These are phyloP conservation scores for Starmerella sp. DNA, from an alignment of 805 yeast species.

Conservation along the genomic window DNA sequence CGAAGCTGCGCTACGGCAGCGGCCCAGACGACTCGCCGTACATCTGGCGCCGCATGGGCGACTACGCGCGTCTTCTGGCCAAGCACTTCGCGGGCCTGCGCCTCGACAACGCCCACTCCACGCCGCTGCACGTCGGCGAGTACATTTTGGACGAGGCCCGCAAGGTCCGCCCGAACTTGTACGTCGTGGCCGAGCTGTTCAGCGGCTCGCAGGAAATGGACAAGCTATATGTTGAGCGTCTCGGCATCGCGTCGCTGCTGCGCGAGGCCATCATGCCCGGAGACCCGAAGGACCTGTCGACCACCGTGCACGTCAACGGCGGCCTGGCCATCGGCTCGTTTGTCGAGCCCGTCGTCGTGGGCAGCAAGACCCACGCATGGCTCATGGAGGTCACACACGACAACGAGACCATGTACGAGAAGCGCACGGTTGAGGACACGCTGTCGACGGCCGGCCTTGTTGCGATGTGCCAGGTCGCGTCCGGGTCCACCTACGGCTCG, in stretches of 20 bases:
- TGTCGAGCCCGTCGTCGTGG: conserved; percentile 33
- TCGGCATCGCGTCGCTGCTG: conserved; percentile 79
- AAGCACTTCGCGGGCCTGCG: conserved; percentile 73
- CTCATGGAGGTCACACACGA: conserved; percentile 98
- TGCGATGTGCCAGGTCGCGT: conserved; percentile 82
- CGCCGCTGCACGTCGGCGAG: conserved; percentile 92
- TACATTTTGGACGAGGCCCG: conserved; percentile 80
- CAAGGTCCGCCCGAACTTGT: conserved; percentile 67
- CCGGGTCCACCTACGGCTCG: conserved; percentile 87
- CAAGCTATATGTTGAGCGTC: conserved; percentile 75
- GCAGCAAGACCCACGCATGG: conserved; percentile 80
- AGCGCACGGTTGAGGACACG: conserved; percentile 88
- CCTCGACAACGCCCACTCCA: conserved; percentile 91
- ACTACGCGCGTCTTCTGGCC: conserved; percentile 65
- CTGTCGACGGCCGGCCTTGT: conserved; percentile 91
- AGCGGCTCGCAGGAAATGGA: conserved; percentile 89
- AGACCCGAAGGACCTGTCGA: conserved; percentile 73
- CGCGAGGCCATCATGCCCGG: conserved; percentile 98
- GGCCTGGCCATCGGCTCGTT: conserved; percentile 93
- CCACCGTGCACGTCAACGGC: conserved; percentile 82
- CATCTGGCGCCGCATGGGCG: conserved; percentile 78
- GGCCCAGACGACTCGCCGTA: conserved; percentile 74
- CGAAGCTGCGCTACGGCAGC: conserved; percentile 75
- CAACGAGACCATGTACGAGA: conserved; percentile 78
- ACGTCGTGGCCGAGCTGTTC: conserved; percentile 89